phyloP scores from a whole-genome alignment of 805 yeast species.

The Ogataea thermomethanolica region DNA sequence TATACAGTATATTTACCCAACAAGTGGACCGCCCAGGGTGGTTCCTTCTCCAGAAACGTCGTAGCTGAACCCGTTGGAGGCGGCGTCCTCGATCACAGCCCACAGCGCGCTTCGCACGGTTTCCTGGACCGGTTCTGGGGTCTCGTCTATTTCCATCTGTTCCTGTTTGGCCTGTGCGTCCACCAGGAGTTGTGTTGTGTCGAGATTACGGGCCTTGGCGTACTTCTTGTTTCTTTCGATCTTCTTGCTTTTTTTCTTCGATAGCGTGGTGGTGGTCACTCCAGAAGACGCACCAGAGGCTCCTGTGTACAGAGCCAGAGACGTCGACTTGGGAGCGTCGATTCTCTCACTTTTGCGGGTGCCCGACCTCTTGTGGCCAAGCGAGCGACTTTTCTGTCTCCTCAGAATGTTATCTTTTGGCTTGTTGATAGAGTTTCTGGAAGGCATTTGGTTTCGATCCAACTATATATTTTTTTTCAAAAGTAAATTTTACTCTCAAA shows the following conservation, averaged over 20 bases:
- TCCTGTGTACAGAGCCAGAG: conserved; percentile 45
- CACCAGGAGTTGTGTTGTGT: conserved; percentile 39
- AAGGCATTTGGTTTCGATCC: conserved; percentile 53
- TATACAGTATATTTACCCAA: conserved; percentile 4
- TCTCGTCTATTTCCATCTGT: conserved; percentile 49
- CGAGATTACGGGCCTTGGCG: conserved; percentile 49
- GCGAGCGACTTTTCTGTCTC: conserved; percentile 45
- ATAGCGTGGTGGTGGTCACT: conserved; percentile 57
- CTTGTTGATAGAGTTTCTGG: conserved; percentile 76
- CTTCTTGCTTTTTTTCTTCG: conserved; percentile 76
- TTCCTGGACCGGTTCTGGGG: conserved; percentile 35
- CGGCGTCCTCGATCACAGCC: conserved; percentile 62
- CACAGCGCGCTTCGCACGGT: conserved; percentile 64
- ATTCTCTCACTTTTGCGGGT: conserved; percentile 20
- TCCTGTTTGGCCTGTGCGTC: conserved; percentile 49
- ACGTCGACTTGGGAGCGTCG: conserved; percentile 23
- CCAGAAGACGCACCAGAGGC: conserved; percentile 12
- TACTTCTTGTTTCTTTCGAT: conserved; percentile 76
- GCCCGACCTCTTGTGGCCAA: conserved; percentile 52
- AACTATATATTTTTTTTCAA: conserved; percentile 1
- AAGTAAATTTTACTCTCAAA: conserved; percentile 1
- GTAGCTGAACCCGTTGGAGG: conserved; percentile 41
- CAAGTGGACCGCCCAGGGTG: conserved; percentile 69
- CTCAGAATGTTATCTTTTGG: conserved; percentile 60
- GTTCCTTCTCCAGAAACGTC: conserved; percentile 67